A percentile compares a stretch with the other conserved stretches of the same genome.
These are phyloP conservation scores for Leccinum imitatum DNA, from an alignment of 768 basidiomycete species.

Conservation along the genomic window DNA sequence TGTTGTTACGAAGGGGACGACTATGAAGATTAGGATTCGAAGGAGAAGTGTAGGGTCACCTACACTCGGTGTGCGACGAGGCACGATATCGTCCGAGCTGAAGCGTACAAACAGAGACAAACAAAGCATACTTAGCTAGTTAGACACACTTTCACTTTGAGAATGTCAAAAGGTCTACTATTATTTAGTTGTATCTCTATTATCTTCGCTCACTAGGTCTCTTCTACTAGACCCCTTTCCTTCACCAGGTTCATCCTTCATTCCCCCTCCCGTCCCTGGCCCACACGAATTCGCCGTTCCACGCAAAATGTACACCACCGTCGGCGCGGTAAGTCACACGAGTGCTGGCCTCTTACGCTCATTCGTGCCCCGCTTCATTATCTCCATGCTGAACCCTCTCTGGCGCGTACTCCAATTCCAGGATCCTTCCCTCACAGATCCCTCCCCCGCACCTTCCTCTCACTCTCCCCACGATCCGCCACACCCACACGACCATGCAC, in stretches of 20 bases:
- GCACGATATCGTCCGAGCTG: slow-evolving; percentile 32
- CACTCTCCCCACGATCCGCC: slow-evolving; percentile 37
- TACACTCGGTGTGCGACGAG: slow-evolving; percentile 17
- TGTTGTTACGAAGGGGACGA: background rate
- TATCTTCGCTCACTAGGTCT: too few relatives aligned
- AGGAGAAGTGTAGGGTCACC: slow-evolving; percentile 21
- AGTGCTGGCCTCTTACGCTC: slow-evolving; percentile 25
- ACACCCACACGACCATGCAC: background rate
- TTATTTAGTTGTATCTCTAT: too few relatives aligned
- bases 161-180: too few relatives aligned
- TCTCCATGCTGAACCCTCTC: slow-evolving; percentile 32
- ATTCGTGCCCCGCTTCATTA: slow-evolving; percentile 27
- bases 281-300: slow-evolving; percentile 67
- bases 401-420: slow-evolving; percentile 28
- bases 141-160: too few relatives aligned
- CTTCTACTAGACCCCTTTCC: slow-evolving; percentile 41
- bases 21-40: slow-evolving; percentile 14
- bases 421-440: slow-evolving; percentile 39
- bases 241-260: slow-evolving; percentile 64
- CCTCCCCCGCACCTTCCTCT: slow-evolving; percentile 8
- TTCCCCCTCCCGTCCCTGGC: slow-evolving; percentile 65
- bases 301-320: slow-evolving; percentile 24
- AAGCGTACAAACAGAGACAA: slow-evolving; percentile 21
- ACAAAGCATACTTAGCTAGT: slow-evolving; percentile 1
- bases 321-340: slow-evolving; percentile 32